Percentiles rank a stretch among this genome's conserved stretches.
Evolutionary conservation across 495 filamentous ascomycete genomes (phyloP).

Genomic region (Neurospora sp.): DNA sequence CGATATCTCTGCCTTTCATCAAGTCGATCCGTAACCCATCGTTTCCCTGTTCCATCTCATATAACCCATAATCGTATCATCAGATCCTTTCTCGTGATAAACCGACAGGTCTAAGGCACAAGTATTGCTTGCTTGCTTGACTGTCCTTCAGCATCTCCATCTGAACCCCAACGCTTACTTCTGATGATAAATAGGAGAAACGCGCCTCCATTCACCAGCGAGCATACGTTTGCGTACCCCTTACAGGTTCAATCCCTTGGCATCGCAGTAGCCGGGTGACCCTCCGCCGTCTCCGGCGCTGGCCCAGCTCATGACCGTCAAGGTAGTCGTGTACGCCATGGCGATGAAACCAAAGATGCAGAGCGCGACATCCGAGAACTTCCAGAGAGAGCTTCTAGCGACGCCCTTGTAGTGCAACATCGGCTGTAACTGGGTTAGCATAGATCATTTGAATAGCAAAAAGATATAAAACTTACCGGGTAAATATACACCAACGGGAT

Average conservation of each 20-base stretch:
- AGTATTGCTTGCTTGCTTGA: background rate
- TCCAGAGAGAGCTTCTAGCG: constrained; percentile 51
- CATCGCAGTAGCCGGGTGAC: constrained; percentile 41
- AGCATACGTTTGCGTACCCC: background rate
- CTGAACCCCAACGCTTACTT: background rate
- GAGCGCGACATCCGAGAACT: constrained; percentile 59
- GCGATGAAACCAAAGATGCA: constrained; percentile 71
- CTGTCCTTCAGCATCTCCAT: background rate
- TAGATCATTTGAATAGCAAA: background rate
- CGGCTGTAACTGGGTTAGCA: constrained; percentile 46
- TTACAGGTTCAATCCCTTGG: constrained; percentile 9
- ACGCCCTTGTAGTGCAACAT: constrained; percentile 79
- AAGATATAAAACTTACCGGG: constrained; percentile 53
- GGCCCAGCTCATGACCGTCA: constrained; percentile 81
- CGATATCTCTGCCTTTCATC: background rate
- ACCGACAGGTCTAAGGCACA: background rate
- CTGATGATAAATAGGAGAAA: background rate
- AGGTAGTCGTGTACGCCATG: constrained; percentile 80
- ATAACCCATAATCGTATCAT: background rate
- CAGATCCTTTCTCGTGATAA: background rate
- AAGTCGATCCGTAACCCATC: background rate
- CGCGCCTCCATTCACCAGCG: background rate
- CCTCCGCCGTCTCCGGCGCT: constrained; percentile 24
- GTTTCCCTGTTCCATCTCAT: background rate
- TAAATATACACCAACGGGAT: constrained; percentile 97